Evolutionary conservation across 768 basidiomycete species (phyloP), one percentile per base, ranked within the genome.

Genomic region (Hysterangium stoloniferum): DNA sequence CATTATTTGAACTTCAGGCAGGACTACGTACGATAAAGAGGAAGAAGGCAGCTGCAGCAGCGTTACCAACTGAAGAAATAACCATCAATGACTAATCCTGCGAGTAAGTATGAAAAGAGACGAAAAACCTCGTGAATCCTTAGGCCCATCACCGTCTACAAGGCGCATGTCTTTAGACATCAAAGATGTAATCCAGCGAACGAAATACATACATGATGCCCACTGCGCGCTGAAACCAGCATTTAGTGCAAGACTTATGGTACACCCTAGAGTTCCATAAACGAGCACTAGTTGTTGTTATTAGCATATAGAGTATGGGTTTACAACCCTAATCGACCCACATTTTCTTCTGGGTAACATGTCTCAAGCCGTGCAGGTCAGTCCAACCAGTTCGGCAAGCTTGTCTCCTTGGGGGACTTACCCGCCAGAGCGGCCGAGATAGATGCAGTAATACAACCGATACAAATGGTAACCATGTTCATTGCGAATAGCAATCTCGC

Each of bases 41-140:
- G 42, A 67, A 51, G 60, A 65, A 66, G 58, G n/a, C n/a, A n/a
- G 64, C 66, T 15, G 61, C 59, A 9, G 64, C 62, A 6, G 63
- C 54, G 32, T 61, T 51, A 6, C 48, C 51, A 12, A 54, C 48
- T 19, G n/a, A n/a, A n/a, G n/a, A n/a, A n/a, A n/a, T n/a, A n/a
- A n/a, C n/a, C n/a, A n/a, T n/a, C n/a, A n/a, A n/a, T n/a, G n/a
- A n/a, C n/a, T n/a, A n/a, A n/a, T n/a, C n/a, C n/a, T n/a, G n/a
- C n/a, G n/a, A n/a, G n/a, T n/a, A n/a, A n/a, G n/a, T n/a, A n/a
- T n/a, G n/a, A n/a, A n/a, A n/a, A n/a, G n/a, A n/a, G n/a, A n/a
- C n/a, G n/a, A n/a, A n/a, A n/a, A n/a, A n/a, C n/a, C n/a, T n/a
- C n/a, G n/a, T n/a, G n/a, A n/a, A n/a, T n/a, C n/a, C n/a, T n/a